Percentiles rank a stretch among this genome's conserved stretches.
Conservation (phyloP, 2,329 filamentous ascomycete genomes). For the Aspergillus sp. region DNA sequence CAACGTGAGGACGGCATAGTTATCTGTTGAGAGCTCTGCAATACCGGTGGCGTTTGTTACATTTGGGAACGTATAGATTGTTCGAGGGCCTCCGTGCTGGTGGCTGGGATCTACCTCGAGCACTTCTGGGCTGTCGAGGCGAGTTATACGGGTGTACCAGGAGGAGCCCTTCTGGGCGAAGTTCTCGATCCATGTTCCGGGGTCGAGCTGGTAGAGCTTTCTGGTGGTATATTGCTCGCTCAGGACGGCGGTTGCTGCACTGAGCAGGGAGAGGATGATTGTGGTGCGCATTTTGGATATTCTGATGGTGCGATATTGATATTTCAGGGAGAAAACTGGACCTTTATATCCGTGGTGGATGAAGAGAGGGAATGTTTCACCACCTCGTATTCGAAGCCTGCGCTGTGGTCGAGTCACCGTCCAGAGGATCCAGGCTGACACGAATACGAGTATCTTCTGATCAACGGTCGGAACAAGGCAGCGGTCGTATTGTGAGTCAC, state of each 20-base stretch:
- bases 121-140: not conserved
- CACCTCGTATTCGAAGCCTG: no score
- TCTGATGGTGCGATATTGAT: no score
- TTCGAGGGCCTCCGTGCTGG: not conserved
- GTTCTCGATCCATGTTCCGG: conserved; percentile 7
- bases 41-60: not conserved
- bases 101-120: not conserved
- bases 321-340: no score
- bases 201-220: not conserved
- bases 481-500: no score
- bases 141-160: not conserved
- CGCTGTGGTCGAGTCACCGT: no score
- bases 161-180: not conserved
- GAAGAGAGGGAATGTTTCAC: no score
- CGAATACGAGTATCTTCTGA: no score
- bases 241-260: not conserved
- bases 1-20: not conserved
- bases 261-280: not conserved
- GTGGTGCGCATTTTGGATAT: not conserved
- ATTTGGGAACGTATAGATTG: not conserved
- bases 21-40: not conserved
- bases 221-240: not conserved
- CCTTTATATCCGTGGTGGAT: no score
- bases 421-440: no score
- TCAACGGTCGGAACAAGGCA: no score